Evolutionary conservation across 1,284 basidiomycete genomes (phyloP), one percentile per base, ranked within the genome.

Genomic region (Sporisorium reilianum): DNA sequence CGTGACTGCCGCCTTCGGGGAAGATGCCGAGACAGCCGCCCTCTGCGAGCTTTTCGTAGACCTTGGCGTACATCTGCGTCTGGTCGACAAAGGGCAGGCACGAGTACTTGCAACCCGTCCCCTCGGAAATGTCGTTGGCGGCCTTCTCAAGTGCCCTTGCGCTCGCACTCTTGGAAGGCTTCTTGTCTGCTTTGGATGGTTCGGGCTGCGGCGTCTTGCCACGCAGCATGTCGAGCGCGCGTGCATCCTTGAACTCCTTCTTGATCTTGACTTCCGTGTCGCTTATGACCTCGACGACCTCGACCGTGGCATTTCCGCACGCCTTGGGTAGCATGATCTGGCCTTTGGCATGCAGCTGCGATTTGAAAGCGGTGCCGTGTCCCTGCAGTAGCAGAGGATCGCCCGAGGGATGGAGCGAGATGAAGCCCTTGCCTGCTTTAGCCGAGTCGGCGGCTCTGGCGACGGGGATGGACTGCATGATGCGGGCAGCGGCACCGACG

Each of bases 11-110:
- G 38, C 80, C 81, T 57, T 83, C 82, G 22, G 82, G 81, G 58
- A 84, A 85, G 64, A 84, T 84, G 48, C 82, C 82, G 36, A 85
- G 95, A 78, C 91, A 91, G 11, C 94, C 94, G 18, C 93, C 93
- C 58, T 92, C 90, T 65, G 91, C 93, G 65, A 99, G 87, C 70
- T 90, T 90, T 79, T 93, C 89, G 85, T 97, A 99, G 5, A 99
- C 97, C 69, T 94, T 90, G 23, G 91, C 90, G 85, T 98, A 99
- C 91, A 98, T 98, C 69, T 94, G 90, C 68, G 92, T 90, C 85
- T 98, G 95, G 86, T 97, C 92, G 66, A 98, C 90, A 59, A 78
- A 84, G 30, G 83, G 83, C 22, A 83, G 69, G 49, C 74, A 78
- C 34, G 80, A 79, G 71, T 82, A 85, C 54, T 66, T 69, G 72